phyloP scores from a whole-genome alignment of 2,329 filamentous ascomycete species.

The Mollisiaceae sp. region DNA sequence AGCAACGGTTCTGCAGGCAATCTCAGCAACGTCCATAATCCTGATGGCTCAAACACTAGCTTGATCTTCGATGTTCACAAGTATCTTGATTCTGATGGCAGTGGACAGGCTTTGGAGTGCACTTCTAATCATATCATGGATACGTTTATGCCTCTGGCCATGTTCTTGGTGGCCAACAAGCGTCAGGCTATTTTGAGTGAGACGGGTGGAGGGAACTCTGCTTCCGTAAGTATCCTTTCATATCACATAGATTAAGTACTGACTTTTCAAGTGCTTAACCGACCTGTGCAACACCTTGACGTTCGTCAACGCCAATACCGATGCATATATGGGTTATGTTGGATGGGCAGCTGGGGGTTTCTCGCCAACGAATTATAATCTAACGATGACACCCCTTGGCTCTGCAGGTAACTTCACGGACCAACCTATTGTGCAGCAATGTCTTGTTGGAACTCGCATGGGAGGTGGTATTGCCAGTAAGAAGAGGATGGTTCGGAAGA shows the following conservation, averaged over 20 bases:
- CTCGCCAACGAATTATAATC: constrained; percentile 28
- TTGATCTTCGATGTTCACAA: constrained; percentile 65
- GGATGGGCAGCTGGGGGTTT: constrained; percentile 48
- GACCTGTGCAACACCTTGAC: constrained; percentile 29
- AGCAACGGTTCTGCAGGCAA: constrained; percentile 56
- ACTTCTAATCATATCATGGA: constrained; percentile 56
- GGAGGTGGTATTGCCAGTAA: constrained; percentile 23
- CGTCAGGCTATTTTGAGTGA: constrained; percentile 58
- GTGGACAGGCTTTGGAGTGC: constrained; percentile 57
- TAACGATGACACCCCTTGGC: constrained; percentile 35
- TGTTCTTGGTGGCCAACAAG: constrained; percentile 53
- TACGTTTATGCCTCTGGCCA: constrained; percentile 53
- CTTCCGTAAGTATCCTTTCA: constrained; percentile 28
- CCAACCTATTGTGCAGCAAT: constrained; percentile 31
- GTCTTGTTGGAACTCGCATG: constrained; percentile 28
- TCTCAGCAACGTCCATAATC: constrained; percentile 60
- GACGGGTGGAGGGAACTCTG: constrained; percentile 50
- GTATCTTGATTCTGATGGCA: constrained; percentile 64
- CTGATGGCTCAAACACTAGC: constrained; percentile 59
- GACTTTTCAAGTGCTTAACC: constrained; percentile 24
- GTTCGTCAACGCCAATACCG: constrained; percentile 42
- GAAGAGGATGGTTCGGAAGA: constrained; percentile 3
- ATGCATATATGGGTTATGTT: constrained; percentile 46
- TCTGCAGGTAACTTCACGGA: constrained; percentile 31
- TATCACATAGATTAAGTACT: background rate